phyloP scores from a whole-genome alignment of 2,329 filamentous ascomycete species.

The Lomentospora prolificans region DNA sequence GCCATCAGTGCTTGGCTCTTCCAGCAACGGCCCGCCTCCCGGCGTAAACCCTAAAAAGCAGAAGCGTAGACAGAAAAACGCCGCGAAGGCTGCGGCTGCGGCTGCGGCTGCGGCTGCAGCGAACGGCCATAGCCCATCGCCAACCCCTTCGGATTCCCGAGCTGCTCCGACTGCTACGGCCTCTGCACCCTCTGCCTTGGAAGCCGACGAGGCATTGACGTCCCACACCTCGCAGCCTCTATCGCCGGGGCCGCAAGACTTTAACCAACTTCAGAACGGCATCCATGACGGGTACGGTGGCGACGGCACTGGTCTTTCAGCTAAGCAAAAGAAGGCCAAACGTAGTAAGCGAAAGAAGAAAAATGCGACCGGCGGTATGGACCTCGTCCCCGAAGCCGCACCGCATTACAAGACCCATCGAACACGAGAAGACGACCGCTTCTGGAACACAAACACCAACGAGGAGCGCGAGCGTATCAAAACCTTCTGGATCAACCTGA shows the following conservation, averaged over 20 bases:
- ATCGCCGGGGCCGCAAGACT: neutral
- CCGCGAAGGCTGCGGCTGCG: constrained; percentile 51
- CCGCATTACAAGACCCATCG: constrained; percentile 3
- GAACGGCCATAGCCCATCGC: constrained; percentile 1
- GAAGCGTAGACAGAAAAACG: constrained; percentile 81
- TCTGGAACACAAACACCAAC: constrained; percentile 93
- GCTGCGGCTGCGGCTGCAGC: constrained; percentile 11
- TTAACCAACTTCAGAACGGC: neutral
- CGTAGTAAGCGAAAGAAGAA: constrained; percentile 57
- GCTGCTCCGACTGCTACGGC: neutral
- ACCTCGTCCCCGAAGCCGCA: neutral
- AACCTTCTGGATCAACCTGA: constrained; percentile 92
- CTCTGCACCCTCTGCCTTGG: neutral
- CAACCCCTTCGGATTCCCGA: constrained; percentile 1
- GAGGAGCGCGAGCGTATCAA: constrained; percentile 97
- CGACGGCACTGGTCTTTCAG: constrained; percentile 18
- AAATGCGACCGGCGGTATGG: neutral
- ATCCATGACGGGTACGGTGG: constrained; percentile 23
- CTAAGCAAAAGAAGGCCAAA: constrained; percentile 50
- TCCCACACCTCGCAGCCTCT: neutral
- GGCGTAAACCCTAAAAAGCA: constrained; percentile 87
- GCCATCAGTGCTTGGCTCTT: constrained; percentile 13
- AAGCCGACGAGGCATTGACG: constrained; percentile 28
- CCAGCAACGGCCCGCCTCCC: constrained; percentile 26
- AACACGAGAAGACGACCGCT: constrained; percentile 25